Conservation (phyloP, 257 asterid genomes). For the Mentha longifolia region DNA sequence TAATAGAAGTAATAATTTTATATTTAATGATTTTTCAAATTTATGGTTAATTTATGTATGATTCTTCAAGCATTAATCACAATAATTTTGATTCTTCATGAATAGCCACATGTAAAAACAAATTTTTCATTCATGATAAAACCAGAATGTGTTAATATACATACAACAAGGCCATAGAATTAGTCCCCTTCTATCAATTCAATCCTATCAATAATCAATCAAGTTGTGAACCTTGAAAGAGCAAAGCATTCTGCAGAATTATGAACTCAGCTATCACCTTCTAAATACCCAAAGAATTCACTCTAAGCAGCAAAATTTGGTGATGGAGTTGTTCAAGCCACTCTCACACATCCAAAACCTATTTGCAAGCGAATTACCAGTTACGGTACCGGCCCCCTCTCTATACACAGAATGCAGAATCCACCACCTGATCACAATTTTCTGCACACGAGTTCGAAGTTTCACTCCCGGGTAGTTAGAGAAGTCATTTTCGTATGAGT, state of each 20-base stretch:
- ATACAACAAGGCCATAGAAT: constrained; percentile 31
- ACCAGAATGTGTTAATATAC: constrained; percentile 29
- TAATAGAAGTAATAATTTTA: too few relatives aligned
- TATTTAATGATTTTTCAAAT: too few relatives aligned
- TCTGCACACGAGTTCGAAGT: neutral
- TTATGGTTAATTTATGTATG: too few relatives aligned
- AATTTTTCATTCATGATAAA: neutral
- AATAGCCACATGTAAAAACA: neutral
- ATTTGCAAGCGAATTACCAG: constrained; percentile 15
- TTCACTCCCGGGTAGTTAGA: neutral
- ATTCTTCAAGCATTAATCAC: too few relatives aligned
- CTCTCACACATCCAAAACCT: constrained; percentile 17
- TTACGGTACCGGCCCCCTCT: neutral
- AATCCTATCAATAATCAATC: neutral
- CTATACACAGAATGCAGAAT: constrained; percentile 27
- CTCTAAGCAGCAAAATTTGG: constrained; percentile 3
- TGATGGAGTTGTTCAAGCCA: neutral
- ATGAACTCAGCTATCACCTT: neutral
- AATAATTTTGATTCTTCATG: too few relatives aligned
- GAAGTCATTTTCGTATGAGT: neutral
- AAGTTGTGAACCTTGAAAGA: too few relatives aligned
- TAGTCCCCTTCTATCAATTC: constrained; percentile 2
- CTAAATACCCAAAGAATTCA: neutral
- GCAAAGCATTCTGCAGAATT: too few relatives aligned
- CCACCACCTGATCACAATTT: neutral